Percentiles rank a stretch among this genome's conserved stretches.
These are phyloP conservation scores for Flaveria ramosissima DNA, from an alignment of 129 eudicot species.

Conservation along the genomic window DNA sequence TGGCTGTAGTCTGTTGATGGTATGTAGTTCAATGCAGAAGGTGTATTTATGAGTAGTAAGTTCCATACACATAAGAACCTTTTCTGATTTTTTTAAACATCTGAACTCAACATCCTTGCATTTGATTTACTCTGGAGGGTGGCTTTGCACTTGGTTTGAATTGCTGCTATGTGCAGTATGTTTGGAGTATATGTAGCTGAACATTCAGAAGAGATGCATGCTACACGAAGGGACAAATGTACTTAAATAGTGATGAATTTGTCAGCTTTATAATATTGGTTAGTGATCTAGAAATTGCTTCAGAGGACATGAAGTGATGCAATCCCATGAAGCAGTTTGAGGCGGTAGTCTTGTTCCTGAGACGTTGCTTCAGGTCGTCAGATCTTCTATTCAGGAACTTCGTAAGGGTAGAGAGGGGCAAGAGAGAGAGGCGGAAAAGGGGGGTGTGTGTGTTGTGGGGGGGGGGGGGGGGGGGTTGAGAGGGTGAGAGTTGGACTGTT, in stretches of 20 bases:
- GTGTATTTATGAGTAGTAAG: neutral
- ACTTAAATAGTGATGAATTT: constrained; percentile 6
- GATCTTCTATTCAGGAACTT: neutral
- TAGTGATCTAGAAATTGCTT: neutral
- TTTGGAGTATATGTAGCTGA: neutral
- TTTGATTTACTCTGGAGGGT: neutral
- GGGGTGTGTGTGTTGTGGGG: too few relatives aligned
- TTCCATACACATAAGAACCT: neutral
- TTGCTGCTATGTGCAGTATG: neutral
- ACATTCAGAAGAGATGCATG: constrained; percentile 7
- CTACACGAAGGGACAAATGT: neutral
- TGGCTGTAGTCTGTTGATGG: constrained; percentile 6
- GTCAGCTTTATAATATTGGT: constrained; percentile 5
- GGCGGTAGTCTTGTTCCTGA: neutral
- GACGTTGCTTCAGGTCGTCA: neutral
- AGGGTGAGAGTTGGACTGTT: neutral
- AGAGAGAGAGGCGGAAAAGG: neutral
- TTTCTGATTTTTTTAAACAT: neutral
- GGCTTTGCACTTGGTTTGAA: constrained; percentile 2
- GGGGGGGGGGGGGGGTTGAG: neutral
- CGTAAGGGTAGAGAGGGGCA: neutral
- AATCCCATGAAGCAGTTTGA: neutral
- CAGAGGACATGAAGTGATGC: neutral
- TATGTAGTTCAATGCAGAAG: constrained; percentile 15
- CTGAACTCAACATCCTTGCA: constrained; percentile 8